These are phyloP conservation scores for Collybia mongolica DNA, from an alignment of 768 basidiomycete genomes.

Conservation along the genomic window DNA sequence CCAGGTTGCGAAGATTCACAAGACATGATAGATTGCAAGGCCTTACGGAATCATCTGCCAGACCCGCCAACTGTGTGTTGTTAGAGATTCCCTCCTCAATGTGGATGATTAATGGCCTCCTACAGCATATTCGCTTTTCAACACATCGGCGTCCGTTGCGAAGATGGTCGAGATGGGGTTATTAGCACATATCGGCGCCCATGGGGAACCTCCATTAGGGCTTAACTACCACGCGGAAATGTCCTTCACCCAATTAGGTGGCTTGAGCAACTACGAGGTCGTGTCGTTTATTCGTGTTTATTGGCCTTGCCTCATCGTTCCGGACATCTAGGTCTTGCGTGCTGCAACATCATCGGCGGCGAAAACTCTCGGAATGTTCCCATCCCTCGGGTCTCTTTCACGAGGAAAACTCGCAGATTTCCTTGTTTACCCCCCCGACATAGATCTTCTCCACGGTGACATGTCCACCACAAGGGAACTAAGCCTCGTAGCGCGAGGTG, in stretches of 20 bases:
- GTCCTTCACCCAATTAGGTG: conserved; percentile 61
- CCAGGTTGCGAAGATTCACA: conserved; percentile 60
- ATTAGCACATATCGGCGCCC: conserved; percentile 66
- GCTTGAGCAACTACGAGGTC: conserved; percentile 71
- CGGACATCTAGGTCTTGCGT: conserved; percentile 48
- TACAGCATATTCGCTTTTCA: conserved; percentile 63
- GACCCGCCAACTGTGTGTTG: conserved; percentile 56
- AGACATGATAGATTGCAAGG: conserved; percentile 64
- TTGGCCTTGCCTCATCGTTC: neutral
- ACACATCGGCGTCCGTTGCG: conserved; percentile 65
- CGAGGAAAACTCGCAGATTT: conserved; percentile 72
- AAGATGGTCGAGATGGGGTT: conserved; percentile 68
- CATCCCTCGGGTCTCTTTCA: conserved; percentile 62
- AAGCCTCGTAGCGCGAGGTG: conserved; percentile 58
- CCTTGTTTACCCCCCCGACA: conserved; percentile 59
- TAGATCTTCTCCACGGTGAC: conserved; percentile 55
- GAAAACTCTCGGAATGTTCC: conserved; percentile 58
- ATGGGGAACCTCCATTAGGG: conserved; percentile 71
- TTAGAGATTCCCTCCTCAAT: neutral
- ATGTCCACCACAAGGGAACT: conserved; percentile 51
- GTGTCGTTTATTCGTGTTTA: neutral
- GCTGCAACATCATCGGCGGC: conserved; percentile 71
- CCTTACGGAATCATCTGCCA: conserved; percentile 57
- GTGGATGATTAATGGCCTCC: conserved; percentile 4
- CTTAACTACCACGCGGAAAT: conserved; percentile 80